Conservation (phyloP, 352 stramenopile species). For the Phytopythium litorale region DNA sequence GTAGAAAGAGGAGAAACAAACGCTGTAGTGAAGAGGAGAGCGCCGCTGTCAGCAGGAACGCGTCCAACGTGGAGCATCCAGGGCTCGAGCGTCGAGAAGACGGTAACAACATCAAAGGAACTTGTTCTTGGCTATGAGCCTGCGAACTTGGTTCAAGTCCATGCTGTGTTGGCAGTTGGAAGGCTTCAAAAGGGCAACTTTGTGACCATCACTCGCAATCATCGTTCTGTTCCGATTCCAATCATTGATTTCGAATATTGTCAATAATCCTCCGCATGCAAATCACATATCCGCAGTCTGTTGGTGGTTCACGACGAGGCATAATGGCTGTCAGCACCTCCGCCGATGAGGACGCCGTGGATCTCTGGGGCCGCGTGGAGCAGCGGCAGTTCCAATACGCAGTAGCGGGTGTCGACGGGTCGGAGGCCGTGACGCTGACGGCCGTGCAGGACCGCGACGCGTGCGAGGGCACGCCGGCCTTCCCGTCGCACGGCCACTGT, state of each 20-base stretch:
- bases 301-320: background rate
- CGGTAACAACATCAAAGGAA: background rate
- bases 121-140: too few species aligned
- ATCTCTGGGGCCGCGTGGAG: constrained; percentile 33
- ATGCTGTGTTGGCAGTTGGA: too few species aligned
- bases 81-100: background rate
- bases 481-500: constrained; percentile 50
- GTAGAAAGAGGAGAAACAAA: constrained; percentile 2
- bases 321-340: background rate
- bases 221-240: background rate
- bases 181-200: constrained; percentile 1
- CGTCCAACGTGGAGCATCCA: background rate
- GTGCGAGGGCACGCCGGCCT: constrained; percentile 27
- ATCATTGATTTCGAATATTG: background rate
- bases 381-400: constrained; percentile 29
- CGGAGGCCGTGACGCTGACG: constrained; percentile 13
- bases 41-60: background rate
- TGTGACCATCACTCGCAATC: background rate
- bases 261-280: background rate
- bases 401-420: constrained; percentile 12
- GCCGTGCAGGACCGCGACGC: constrained; percentile 33
- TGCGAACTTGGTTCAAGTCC: too few species aligned
- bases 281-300: background rate
- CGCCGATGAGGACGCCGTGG: constrained; percentile 7
- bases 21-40: background rate